Evolutionary conservation across 768 basidiomycete genomes (phyloP).

Genomic region (Pilatotrama ljubarskyi): DNA sequence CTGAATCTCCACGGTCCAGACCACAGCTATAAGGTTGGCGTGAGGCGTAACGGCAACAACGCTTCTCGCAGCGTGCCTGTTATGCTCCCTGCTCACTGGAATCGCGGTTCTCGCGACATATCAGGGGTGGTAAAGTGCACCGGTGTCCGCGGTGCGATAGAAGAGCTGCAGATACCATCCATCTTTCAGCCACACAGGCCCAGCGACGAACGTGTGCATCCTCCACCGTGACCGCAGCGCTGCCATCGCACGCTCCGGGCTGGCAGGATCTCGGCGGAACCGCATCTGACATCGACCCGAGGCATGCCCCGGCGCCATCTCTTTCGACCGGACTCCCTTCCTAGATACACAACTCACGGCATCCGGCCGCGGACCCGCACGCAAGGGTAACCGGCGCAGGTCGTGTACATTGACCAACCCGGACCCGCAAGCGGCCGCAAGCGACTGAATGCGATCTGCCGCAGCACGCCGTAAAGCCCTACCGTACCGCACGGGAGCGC

Average conservation of each 20-base stretch:
- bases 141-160: neutral
- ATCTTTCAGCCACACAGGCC: too few relatives aligned
- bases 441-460: constrained; percentile 5
- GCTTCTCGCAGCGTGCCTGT: too few relatives aligned
- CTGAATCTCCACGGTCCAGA: too few relatives aligned
- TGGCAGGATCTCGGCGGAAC: constrained; percentile 6
- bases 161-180: too few relatives aligned
- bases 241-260: neutral
- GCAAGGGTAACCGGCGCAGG: neutral
- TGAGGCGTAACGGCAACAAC: too few relatives aligned
- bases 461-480: constrained; percentile 11
- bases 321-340: neutral
- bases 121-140: neutral
- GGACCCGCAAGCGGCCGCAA: neutral
- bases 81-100: too few relatives aligned
- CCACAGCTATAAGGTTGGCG: too few relatives aligned
- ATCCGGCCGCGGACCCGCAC: neutral
- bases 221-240: neutral
- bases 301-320: too few relatives aligned
- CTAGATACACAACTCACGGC: neutral
- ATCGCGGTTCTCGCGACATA: neutral
- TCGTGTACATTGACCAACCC: too few relatives aligned
- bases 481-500: too few relatives aligned
- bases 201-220: constrained; percentile 2
- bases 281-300: neutral